Percentiles rank a stretch among this genome's conserved stretches.
These are phyloP conservation scores for Pythium brachiatum DNA, from an alignment of 352 stramenopile genomes.

Conservation along the genomic window DNA sequence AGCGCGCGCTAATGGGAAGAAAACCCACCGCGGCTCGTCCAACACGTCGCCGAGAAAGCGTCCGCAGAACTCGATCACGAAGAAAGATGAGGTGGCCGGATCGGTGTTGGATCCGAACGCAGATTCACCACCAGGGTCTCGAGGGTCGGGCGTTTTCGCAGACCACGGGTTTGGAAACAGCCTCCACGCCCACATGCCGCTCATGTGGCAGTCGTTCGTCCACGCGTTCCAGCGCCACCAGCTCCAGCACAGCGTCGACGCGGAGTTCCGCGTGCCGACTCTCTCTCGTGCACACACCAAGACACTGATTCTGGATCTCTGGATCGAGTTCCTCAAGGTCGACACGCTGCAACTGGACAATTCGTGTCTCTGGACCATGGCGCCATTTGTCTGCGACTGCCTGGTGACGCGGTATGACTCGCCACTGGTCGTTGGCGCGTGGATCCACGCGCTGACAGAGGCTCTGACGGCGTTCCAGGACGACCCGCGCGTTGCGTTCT, in stretches of 20 bases:
- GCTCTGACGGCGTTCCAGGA: conserved; percentile 38
- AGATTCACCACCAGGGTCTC: no score
- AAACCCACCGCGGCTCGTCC: background rate
- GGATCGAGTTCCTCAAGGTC: conserved; percentile 71
- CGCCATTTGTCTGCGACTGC: conserved; percentile 74
- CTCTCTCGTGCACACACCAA: conserved; percentile 34
- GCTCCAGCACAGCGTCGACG: background rate
- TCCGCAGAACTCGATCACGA: conserved; percentile 11
- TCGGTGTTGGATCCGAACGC: no score
- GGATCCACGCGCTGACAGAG: conserved; percentile 50
- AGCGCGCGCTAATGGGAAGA: background rate
- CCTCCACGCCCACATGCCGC: conserved; percentile 13
- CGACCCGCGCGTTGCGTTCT: conserved; percentile 65
- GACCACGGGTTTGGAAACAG: background rate
- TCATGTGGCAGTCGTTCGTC: conserved; percentile 24
- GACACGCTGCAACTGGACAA: conserved; percentile 64
- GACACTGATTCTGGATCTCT: conserved; percentile 64
- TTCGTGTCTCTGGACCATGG: conserved; percentile 43
- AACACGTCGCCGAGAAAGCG: conserved; percentile 15
- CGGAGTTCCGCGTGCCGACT: conserved; percentile 10
- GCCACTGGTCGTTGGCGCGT: conserved; percentile 43
- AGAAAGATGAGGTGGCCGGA: conserved; percentile 17
- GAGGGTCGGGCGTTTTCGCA: background rate
- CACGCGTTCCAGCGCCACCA: conserved; percentile 25
- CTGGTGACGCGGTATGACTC: conserved; percentile 55